Conservation (phyloP, 2,329 filamentous ascomycete species). For the Hymenoscyphus scutula region DNA sequence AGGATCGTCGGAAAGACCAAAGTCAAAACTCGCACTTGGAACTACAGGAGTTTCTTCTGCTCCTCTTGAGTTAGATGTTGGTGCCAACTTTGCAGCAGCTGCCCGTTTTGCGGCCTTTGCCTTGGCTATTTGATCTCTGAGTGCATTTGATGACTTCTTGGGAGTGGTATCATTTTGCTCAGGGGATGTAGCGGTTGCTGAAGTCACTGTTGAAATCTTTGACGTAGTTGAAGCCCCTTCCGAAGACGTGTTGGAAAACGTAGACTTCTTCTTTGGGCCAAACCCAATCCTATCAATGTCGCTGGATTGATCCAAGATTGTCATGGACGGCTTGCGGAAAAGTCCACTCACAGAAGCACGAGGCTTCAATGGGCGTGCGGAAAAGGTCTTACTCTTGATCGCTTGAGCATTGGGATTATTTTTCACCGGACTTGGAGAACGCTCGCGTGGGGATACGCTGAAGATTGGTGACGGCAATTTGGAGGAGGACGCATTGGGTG, state of each 20-base stretch:
- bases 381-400: slow-evolving; percentile 45
- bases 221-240: slow-evolving; percentile 27
- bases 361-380: slow-evolving; percentile 46
- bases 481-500: slow-evolving; percentile 20
- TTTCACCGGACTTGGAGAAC: slow-evolving; percentile 38
- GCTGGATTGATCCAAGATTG: slow-evolving; percentile 39
- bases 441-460: slow-evolving; percentile 31
- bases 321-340: slow-evolving; percentile 54
- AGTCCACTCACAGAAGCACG: slow-evolving; percentile 54
- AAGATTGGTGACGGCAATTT: slow-evolving; percentile 39
- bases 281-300: slow-evolving; percentile 29
- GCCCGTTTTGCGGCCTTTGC: slow-evolving; percentile 79
- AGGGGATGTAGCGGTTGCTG: slow-evolving; percentile 23
- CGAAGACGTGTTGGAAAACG: slow-evolving; percentile 32
- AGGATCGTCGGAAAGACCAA: slow-evolving; percentile 61
- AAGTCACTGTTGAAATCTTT: slow-evolving; percentile 20
- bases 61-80: slow-evolving; percentile 25
- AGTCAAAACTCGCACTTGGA: slow-evolving; percentile 54
- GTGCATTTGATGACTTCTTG: slow-evolving; percentile 71
- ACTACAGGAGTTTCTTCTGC: slow-evolving; percentile 42
- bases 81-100: slow-evolving; percentile 39
- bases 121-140: slow-evolving; percentile 89
- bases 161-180: slow-evolving; percentile 41
- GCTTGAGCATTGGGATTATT: slow-evolving; percentile 26
- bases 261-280: slow-evolving; percentile 28